Conservation (phyloP, 2,329 filamentous ascomycete species). For the Diplodia corticola region DNA sequence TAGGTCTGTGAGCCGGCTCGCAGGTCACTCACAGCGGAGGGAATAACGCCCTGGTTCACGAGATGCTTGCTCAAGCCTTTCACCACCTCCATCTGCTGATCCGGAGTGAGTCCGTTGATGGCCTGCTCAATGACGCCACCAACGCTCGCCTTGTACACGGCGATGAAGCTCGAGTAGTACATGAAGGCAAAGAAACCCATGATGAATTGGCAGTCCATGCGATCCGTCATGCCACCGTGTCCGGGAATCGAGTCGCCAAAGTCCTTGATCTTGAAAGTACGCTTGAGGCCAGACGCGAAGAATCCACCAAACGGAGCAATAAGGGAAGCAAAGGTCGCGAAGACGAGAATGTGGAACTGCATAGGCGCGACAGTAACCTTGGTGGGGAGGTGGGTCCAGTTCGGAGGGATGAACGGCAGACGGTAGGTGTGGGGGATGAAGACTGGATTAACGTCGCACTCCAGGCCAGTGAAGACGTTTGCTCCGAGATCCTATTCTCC, state of each 20-base stretch:
- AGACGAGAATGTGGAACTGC: conserved; percentile 86
- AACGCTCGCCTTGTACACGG: conserved; percentile 79
- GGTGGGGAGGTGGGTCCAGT: conserved; percentile 69
- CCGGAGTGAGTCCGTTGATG: conserved; percentile 81
- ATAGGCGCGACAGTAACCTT: conserved; percentile 81
- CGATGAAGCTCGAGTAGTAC: conserved; percentile 98
- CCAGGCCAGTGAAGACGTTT: conserved; percentile 85
- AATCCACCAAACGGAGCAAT: conserved; percentile 98
- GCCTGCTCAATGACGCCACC: conserved; percentile 87
- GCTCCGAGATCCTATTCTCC: conserved; percentile 71
- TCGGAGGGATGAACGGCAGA: conserved; percentile 57
- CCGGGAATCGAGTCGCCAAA: conserved; percentile 98
- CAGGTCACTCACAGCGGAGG: conserved; percentile 48
- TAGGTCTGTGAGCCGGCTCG: too few species aligned
- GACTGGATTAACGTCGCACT: conserved; percentile 88
- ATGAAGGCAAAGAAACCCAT: conserved; percentile 99
- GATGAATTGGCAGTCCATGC: conserved; percentile 99
- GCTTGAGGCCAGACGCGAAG: conserved; percentile 96
- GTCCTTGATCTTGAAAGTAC: conserved; percentile 99
- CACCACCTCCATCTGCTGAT: conserved; percentile 84
- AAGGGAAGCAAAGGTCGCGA: conserved; percentile 91
- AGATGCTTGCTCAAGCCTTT: conserved; percentile 63
- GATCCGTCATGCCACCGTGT: conserved; percentile 96
- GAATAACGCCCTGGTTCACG: conserved; percentile 62
- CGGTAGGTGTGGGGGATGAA: conserved; percentile 78